A percentile compares a stretch with the other conserved stretches of the same genome.
Evolutionary conservation across 2,329 filamentous ascomycete genomes (phyloP).

Genomic region (Ceratocystis eucalypticola): DNA sequence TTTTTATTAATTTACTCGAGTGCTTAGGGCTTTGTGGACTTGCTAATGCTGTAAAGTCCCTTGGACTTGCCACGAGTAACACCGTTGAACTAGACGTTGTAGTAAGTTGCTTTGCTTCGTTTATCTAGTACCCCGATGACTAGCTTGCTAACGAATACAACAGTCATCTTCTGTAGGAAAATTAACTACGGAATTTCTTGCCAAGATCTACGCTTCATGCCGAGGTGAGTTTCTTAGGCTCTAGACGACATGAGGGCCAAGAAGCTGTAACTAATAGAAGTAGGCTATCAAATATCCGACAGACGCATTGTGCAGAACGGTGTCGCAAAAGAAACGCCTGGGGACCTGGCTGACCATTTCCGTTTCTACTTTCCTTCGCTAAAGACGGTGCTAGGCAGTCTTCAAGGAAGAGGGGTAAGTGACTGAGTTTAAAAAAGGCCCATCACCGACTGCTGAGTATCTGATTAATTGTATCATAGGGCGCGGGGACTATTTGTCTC

Average conservation of each 20-base stretch:
- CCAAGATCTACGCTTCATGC: conserved; percentile 40
- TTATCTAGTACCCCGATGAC: neutral
- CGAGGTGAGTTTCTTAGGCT: conserved; percentile 31
- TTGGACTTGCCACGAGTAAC: conserved; percentile 45
- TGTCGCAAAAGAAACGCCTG: conserved; percentile 8
- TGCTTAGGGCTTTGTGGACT: conserved; percentile 58
- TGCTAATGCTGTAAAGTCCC: conserved; percentile 47
- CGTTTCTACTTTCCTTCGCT: conserved; percentile 71
- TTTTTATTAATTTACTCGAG: conserved; percentile 19
- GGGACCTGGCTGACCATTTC: conserved; percentile 36
- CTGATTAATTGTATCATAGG: conserved; percentile 32
- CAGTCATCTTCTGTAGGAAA: conserved; percentile 71
- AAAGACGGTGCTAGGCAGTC: conserved; percentile 52
- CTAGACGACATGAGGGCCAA: neutral
- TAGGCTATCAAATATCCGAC: conserved; percentile 27
- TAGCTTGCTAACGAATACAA: conserved; percentile 1
- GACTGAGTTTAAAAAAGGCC: neutral
- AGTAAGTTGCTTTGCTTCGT: conserved; percentile 31
- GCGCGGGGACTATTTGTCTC: conserved; percentile 73
- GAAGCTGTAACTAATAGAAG: neutral
- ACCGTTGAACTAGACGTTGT: conserved; percentile 60
- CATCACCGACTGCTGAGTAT: neutral
- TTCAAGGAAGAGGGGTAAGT: conserved; percentile 46
- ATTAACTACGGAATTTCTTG: conserved; percentile 54
- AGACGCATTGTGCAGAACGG: conserved; percentile 29